Percentiles rank a stretch among this genome's conserved stretches.
Conservation (phyloP, 148 eudicot species). For the Amaranthus cruentus region DNA sequence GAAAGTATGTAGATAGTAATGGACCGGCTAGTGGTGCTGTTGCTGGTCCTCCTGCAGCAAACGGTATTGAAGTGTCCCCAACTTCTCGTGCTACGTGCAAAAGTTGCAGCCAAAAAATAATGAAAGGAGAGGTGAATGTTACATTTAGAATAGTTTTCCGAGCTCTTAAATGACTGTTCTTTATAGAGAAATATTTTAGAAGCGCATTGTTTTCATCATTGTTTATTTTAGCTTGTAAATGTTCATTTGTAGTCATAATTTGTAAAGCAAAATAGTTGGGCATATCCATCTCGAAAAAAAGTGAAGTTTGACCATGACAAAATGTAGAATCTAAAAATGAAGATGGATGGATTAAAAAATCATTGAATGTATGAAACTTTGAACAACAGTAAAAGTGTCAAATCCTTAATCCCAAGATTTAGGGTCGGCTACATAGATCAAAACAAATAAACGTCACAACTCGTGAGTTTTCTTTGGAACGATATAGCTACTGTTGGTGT, state of each 20-base stretch:
- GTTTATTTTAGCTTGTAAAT: not conserved
- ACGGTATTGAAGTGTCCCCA: conserved; percentile 71
- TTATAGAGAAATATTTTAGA: too few species aligned
- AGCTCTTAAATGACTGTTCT: not conserved
- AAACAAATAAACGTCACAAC: too few species aligned
- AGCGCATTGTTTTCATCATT: too few species aligned
- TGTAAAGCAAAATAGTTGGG: not conserved
- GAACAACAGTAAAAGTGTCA: too few species aligned
- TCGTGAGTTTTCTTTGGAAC: too few species aligned
- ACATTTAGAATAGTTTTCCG: not conserved
- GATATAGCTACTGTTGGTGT: not conserved
- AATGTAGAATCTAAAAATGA: too few species aligned
- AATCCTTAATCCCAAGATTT: too few species aligned
- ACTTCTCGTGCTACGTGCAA: conserved; percentile 84
- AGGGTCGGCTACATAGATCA: too few species aligned
- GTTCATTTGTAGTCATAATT: not conserved
- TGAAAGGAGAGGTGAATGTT: conserved; percentile 75
- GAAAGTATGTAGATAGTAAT: conserved; percentile 60
- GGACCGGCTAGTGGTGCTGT: conserved; percentile 30
- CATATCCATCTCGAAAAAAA: not conserved
- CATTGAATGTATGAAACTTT: too few species aligned
- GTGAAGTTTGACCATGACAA: too few species aligned
- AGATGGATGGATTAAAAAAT: too few species aligned
- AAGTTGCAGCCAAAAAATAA: conserved; percentile 69
- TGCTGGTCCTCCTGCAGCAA: conserved; percentile 27